Base-by-base conservation (phyloP, 139 green algal species). In the Gonium pectorale region DNA sequence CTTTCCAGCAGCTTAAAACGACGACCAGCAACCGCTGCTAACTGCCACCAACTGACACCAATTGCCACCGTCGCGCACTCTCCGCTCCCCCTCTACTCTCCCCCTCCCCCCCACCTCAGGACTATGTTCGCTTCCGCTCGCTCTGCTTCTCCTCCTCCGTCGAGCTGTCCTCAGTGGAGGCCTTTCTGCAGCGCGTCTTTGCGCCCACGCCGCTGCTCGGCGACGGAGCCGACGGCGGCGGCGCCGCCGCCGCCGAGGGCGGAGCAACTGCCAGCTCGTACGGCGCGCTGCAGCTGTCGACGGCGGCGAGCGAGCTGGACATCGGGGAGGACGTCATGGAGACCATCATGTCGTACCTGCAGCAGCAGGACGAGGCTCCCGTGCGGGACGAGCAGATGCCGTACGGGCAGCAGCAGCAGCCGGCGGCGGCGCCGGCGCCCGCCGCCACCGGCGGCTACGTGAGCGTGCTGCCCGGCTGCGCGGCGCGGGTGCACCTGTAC, bases 311-410 rank as follows among this genome's bases (percentile, higher is more conserved):
- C 11, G 75, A 88, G 59, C 80, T 94, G 67, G 95, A 97, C 81
- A 70, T 96, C 56, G 66, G 56, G 17, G 90, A 95, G 86, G 94
- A 97, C 74, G 86, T 88, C 26, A 92, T 97, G 90, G 93, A 97
- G 81, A 94, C 91, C 24, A 69, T 96, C 67, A 87, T 97, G 40
- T 90, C 83, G 26, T 97, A 95, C 89, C 87, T 98, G 59, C 92
- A 97, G 88, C 62, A 71, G 40, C 40, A 60, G 19, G 29, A 52
- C 2, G n/a, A n/a, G n/a, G n/a, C n/a, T n/a, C n/a, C n/a, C n/a
- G n/a, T n/a, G n/a, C n/a, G n/a, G n/a, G 38, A 7, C 27, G 26
- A 52, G 26, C 49, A 56, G 37, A 19, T 9, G 40, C 38, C 4
- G 56, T 59, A 22, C 40, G 7, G 38, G 2, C 59, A 11, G 59